Base-by-base conservation (phyloP, 2,329 filamentous ascomycete genomes). In the Penicillium capsulatum region DNA sequence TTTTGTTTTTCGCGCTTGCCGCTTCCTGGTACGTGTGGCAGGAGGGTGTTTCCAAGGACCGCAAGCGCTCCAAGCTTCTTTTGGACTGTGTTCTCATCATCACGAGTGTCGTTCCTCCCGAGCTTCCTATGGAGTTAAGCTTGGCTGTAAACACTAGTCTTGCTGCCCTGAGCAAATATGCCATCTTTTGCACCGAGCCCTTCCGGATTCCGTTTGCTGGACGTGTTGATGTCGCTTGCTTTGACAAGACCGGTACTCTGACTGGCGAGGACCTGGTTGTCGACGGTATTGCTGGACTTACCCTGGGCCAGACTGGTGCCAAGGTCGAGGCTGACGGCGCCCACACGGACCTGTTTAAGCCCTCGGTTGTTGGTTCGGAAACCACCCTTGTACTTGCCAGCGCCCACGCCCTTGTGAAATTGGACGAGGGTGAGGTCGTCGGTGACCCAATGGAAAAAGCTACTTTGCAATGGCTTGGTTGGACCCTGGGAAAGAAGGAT, bases 361-460 rank as follows among this genome's bases (percentile, higher is more conserved):
- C 94, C 26, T 74, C 76, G 31, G 72, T 85, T 16, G 79, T 84
- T 50, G 80, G 80, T 26, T 73, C 90, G 31, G 83, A 94, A 54
- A 97, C 92, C 0, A 94, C 90, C 7, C 74, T 98, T 40, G 92
- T 97, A 37, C 80, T 98, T 38, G 91, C 92, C 29, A 94, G 90
- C 9, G 92, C 92, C 2, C 92, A 98, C 62, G 92, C 92, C 29
- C 74, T 98, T 17, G 94, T 98, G 34, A 96, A 91, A 63, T 77
- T 98, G 11, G 92, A 98, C 51, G 92, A 98, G 63, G 92, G 92
- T 14, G 92, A 98, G 9, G 84, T 97, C 53, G 92, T 98, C 31
- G 92, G 92, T 57, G 92, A 98, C 60, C 92, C 92, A 2, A 98
- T 98, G 92, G 92, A 98, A 63, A 97, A 97, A 69, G 92, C 92